Evolutionary conservation across 2,329 filamentous ascomycete species (phyloP), one percentile per base, ranked within the genome.

Genomic region (Meredithiella fracta): DNA sequence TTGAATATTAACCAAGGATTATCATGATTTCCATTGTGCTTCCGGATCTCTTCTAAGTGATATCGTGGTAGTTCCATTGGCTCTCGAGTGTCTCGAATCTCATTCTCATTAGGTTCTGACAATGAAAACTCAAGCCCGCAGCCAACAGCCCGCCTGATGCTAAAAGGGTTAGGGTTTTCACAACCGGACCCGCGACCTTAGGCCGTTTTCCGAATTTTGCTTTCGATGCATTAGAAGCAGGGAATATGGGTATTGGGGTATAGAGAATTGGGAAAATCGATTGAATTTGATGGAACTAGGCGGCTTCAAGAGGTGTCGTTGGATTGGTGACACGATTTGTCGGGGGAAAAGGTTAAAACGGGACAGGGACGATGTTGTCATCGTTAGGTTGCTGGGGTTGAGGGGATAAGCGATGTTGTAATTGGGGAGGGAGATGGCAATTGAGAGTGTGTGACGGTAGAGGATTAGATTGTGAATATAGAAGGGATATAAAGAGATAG

Each of bases 1-100:
- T 73, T 77, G 54, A 73, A 73, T n/a, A 76, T 78, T 3, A 85
- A 75, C 82, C 82, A 85, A 1, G 80, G 80, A 8, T 70, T 66
- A 1, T 71, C 63, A 0, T 79, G 77, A 20, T 70, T 69, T 17
- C 69, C 68, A n/a, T 75, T 73, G 60, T 80, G 77, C 53, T 73
- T 67, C 51, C 72, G 73, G 50, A 80, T 65, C 56, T 79, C 74
- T 11, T 70, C 65, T 14, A 80, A 68, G 29, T 72, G 71, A 61
- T 70, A 78, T 3, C 72, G 70, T 14, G 75, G 75, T 1, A 76
- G 64, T 8, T 64, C 65, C 1, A 44, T n/a, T 1, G 72, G 68
- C 60, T 73, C 70, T 34, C 67, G 67, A 53, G 29, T 22, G 22
- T 61, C 60, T 3, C 40, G 11, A 49, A 47, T 49, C 22, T 23